Percentiles rank a stretch among this genome's conserved stretches.
Evolutionary conservation across 2,329 filamentous ascomycete genomes (phyloP).

Genomic region (Shiraia sp.): DNA sequence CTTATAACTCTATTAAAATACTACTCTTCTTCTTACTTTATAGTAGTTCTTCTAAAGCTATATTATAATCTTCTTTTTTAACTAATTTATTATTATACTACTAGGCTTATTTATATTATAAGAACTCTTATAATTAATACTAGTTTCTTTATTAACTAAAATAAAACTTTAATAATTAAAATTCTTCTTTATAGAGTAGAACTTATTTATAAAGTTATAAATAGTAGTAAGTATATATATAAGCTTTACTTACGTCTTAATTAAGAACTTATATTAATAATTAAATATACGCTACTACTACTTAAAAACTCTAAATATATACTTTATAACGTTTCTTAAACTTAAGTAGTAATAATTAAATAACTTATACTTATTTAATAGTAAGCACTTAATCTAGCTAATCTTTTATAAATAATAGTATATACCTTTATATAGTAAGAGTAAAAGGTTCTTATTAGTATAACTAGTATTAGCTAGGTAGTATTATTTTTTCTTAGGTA

Average conservation of each 20-base stretch:
- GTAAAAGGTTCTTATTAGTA: neutral
- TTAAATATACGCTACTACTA: slow-evolving; percentile 5
- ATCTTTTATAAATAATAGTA: no score
- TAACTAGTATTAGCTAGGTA: neutral
- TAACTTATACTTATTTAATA: neutral
- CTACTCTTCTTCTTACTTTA: neutral
- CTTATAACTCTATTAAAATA: neutral
- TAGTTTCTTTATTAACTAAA: neutral
- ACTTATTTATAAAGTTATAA: neutral
- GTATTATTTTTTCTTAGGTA: neutral
- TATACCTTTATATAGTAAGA: no score
- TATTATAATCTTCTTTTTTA: no score
- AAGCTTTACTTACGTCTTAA: neutral
- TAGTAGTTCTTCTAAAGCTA: neutral
- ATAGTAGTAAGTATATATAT: neutral
- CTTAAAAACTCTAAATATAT: neutral
- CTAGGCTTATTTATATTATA: no score
- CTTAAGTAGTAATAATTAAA: neutral
- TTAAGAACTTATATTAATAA: neutral
- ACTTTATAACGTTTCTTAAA: neutral
- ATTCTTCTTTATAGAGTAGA: neutral
- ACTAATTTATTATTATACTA: no score
- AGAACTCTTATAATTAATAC: no score
- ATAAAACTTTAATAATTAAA: neutral
- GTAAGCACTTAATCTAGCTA: neutral